Evolutionary conservation across 805 yeast genomes (phyloP).

Genomic region (Yarrowia divulgata): DNA sequence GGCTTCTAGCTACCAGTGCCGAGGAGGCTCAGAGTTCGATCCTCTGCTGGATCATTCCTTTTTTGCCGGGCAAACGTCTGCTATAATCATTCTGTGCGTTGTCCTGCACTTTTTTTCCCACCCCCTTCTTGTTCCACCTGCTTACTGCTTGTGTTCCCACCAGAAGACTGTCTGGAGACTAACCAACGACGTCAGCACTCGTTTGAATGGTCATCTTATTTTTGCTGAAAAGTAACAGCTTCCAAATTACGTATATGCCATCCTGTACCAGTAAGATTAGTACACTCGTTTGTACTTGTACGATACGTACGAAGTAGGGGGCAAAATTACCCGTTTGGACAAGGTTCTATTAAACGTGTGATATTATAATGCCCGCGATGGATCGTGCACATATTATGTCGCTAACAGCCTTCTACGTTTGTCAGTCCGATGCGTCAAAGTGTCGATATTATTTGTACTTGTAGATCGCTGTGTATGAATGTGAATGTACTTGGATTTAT

Average conservation of each 20-base stretch:
- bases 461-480: not conserved
- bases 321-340: too few species aligned
- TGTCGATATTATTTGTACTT: constrained; percentile 2
- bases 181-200: too few species aligned
- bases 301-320: too few species aligned
- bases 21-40: constrained; percentile 40
- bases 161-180: too few species aligned
- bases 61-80: not conserved
- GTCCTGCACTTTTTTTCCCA: too few species aligned
- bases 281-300: too few species aligned
- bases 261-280: too few species aligned
- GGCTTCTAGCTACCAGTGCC: constrained; percentile 20
- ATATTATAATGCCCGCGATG: not conserved
- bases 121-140: too few species aligned
- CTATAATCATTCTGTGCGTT: too few species aligned
- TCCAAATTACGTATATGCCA: too few species aligned
- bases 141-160: not conserved
- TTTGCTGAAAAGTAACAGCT: too few species aligned
- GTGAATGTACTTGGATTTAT: not conserved
- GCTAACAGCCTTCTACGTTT: not conserved
- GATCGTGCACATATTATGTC: not conserved
- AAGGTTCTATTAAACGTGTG: not conserved
- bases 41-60: constrained; percentile 39
- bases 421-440: not conserved
- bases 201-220: too few species aligned